Conservation (phyloP, 106 monocot species). For the Dendrobium officinale region DNA sequence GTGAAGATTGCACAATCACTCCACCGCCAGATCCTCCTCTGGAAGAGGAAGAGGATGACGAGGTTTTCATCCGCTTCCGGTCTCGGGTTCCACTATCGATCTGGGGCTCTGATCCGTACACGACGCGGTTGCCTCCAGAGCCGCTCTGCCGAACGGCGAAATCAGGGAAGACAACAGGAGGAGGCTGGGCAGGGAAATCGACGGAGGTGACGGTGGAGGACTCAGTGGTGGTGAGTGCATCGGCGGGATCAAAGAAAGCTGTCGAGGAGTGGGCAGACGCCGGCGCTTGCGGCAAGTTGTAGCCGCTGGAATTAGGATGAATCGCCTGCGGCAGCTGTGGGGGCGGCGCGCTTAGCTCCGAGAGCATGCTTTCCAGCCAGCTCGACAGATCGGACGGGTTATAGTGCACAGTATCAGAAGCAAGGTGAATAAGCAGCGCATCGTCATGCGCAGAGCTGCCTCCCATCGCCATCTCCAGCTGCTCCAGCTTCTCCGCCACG, state of each 20-base stretch:
- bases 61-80: conserved; percentile 45
- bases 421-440: conserved; percentile 32
- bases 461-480: conserved; percentile 83
- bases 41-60: conserved; percentile 37
- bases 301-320: not conserved
- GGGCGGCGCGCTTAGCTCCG: conserved; percentile 58
- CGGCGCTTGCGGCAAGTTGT: not conserved
- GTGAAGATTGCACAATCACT: not conserved
- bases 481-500: conserved; percentile 85
- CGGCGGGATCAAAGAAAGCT: conserved; percentile 1
- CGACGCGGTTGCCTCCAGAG: not conserved
- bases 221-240: not conserved
- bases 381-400: conserved; percentile 73
- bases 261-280: not conserved
- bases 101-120: not conserved
- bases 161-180: not conserved
- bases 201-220: conserved; percentile 1
- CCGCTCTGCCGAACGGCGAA: not conserved
- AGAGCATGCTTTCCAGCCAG: conserved; percentile 76
- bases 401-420: conserved; percentile 61
- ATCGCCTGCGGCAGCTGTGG: conserved; percentile 10
- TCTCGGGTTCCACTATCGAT: conserved; percentile 16
- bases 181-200: not conserved
- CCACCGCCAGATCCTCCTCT: conserved; percentile 5
- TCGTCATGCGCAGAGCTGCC: conserved; percentile 29